Evolutionary conservation across 352 stramenopile species (phyloP).

Genomic region (Halophytophthora batemanensis): DNA sequence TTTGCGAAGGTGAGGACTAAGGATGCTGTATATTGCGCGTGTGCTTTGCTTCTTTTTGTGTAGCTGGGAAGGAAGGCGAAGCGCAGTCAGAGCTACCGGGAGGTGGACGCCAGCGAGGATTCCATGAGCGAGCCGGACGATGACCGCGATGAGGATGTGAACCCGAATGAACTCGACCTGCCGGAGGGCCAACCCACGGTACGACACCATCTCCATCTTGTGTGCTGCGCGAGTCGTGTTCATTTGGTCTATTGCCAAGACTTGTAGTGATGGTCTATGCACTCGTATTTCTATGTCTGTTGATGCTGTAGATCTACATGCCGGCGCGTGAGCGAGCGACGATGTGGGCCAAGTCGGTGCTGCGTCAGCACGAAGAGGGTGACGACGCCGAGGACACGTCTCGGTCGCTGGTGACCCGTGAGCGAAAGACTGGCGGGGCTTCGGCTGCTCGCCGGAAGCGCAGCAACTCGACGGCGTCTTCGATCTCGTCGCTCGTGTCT

Average conservation of each 20-base stretch:
- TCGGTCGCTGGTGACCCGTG: constrained; percentile 20
- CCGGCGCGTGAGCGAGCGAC: constrained; percentile 67
- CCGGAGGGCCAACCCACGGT: constrained; percentile 36
- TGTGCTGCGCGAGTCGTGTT: constrained; percentile 12
- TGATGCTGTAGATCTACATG: constrained; percentile 46
- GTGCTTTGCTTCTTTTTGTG: too few relatives aligned
- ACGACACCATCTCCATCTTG: constrained; percentile 2
- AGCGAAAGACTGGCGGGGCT: constrained; percentile 24
- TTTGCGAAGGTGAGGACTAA: background rate
- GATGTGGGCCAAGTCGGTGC: constrained; percentile 68
- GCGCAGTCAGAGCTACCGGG: constrained; percentile 37
- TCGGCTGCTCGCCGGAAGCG: constrained; percentile 35
- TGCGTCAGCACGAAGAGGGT: constrained; percentile 40
- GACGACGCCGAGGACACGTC: constrained; percentile 22
- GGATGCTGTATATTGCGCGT: background rate
- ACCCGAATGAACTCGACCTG: constrained; percentile 43
- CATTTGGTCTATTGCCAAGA: too few relatives aligned
- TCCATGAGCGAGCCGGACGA: constrained; percentile 34
- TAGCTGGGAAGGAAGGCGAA: constrained; percentile 49
- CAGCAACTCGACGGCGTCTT: constrained; percentile 55
- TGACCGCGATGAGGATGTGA: constrained; percentile 35
- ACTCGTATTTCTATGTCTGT: background rate
- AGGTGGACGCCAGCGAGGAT: constrained; percentile 27
- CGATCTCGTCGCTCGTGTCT: constrained; percentile 34
- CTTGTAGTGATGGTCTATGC: too few relatives aligned